Base-by-base conservation (phyloP, 345 rosid species). In the Limnanthes douglasii region DNA sequence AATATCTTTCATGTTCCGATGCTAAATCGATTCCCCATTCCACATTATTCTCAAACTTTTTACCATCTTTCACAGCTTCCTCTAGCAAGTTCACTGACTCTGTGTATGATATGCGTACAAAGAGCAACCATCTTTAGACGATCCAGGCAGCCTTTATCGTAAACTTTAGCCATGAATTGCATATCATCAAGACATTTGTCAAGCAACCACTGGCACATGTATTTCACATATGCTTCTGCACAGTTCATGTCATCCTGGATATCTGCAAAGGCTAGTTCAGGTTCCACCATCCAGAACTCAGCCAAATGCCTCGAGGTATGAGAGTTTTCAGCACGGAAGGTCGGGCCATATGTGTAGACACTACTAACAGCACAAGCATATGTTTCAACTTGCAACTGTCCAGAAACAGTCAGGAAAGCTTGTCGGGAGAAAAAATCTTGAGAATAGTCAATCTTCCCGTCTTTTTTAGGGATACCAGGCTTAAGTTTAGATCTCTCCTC, bases 211-310 rank as follows among this genome's bases (percentile, higher is more conserved):
- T 62, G 45, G 44, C 84, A 88, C 70, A 88, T 53, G 45, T 66
- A 83, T 41, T 46, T 78, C 45, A 88, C 95, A 35, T 83, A 88
- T 11, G 95, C 93, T 68, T 88, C 97, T 0, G 97, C 97, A 45
- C 95, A 88, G 59, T 83, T 79, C 95, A 88, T 88, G 62, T 79
- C 90, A 48, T 83, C 86, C 86, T 76, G 39, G 28, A 88, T 54
- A 65, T 88, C 93, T n/a, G 95, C 95, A 53, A 65, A 76, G 26
- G 95, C 86, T 25, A 88, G 51, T 66, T 88, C 97, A 59, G 95
- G 95, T 65, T 88, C 97, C 34, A 88, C 75, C 97, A 88, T 88
- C 97, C 93, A 83, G 57, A 88, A 88, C 24, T 88, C 97, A 11
- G 97, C 95, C 50, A 88, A 59, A 73, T 88, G 97, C 65, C 97